Percentiles rank a stretch among this genome's conserved stretches.
Evolutionary conservation across 805 yeast species (phyloP).

Genomic region (Phaffomyces antillensis): DNA sequence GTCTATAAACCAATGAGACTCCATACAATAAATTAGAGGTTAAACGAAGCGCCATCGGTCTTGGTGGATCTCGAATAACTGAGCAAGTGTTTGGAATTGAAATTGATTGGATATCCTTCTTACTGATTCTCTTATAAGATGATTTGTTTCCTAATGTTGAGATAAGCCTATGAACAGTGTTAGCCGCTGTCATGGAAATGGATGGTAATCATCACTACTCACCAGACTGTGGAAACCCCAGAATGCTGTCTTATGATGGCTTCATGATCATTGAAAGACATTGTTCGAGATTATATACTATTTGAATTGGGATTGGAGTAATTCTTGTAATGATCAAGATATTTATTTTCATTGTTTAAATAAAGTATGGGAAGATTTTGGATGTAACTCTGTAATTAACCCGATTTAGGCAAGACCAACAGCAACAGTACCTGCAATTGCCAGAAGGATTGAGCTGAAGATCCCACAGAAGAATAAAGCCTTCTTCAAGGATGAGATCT

Average conservation of each 20-base stretch:
- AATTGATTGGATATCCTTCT: conserved; percentile 27
- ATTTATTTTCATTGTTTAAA: no score
- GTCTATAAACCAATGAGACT: conserved; percentile 37
- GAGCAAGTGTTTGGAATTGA: conserved; percentile 39
- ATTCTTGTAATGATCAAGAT: neutral
- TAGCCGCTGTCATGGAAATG: neutral
- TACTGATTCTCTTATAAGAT: conserved; percentile 23
- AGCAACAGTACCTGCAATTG: neutral
- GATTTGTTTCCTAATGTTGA: conserved; percentile 36
- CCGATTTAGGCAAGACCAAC: neutral
- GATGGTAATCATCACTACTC: conserved; percentile 3
- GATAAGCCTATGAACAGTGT: conserved; percentile 18
- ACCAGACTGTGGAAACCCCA: conserved; percentile 27
- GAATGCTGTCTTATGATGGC: conserved; percentile 16
- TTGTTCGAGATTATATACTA: neutral
- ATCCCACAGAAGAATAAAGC: conserved; percentile 8
- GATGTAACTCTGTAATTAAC: conserved; percentile 3
- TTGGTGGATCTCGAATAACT: conserved; percentile 18
- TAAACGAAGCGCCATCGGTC: conserved; percentile 23
- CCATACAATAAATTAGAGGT: conserved; percentile 40
- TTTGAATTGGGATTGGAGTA: neutral
- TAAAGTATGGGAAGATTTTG: neutral
- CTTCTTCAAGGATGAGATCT: conserved; percentile 26
- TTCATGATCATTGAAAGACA: conserved; percentile 16
- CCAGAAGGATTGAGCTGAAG: conserved; percentile 7